Evolutionary conservation across 768 basidiomycete genomes (phyloP), one percentile per base, ranked within the genome.

Genomic region (Neoboletus subvelutipes): DNA sequence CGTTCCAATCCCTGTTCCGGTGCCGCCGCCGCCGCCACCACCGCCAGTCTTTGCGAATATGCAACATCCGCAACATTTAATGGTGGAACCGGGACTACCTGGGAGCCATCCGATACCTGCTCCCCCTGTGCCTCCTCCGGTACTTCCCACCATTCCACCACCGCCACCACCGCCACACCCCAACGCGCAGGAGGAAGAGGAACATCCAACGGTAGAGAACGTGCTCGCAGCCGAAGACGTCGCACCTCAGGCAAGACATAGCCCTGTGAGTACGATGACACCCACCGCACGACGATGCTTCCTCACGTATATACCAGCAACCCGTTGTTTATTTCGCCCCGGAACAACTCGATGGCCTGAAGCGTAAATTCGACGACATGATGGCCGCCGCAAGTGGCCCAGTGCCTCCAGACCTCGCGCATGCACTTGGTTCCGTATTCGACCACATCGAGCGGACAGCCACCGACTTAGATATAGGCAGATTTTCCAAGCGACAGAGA

Each of bases 361-460:
- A 67, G 47, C 66, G 66, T 31, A 70, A 66, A 40, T 72, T 72
- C 18, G 71, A 73, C 0, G 58, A 66, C 24, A 68, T 72, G 68
- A 72, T 72, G 66, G 40, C 22, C 7, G 68, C 64, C 10, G 71
- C 71, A 20, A 66, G 62, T 40, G 71, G 71, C 1, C 70, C 71
- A 1, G 68, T 73, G 4, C 41, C 69, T 17, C 71, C 70, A 8
- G 66, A 71, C 0, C 63, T 73, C 20, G 71, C 71, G 11, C 70
- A 66, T n/a, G 66, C 64, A 4, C 61, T 72, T 11, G 72, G 70
- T 11, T 63, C 72, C 13, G 71, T 72, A 15, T 73, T 72, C 28
- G 67, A 73, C 47, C 71, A 72, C 33, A 72, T 72, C 53, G 71
- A 72, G 43, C 67, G 66, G 50, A 70, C 71, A 22, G 61, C 56